A percentile compares a stretch with the other conserved stretches of the same genome.
Evolutionary conservation across 306 rosid species (phyloP).

Genomic region (Castanospermum australe): DNA sequence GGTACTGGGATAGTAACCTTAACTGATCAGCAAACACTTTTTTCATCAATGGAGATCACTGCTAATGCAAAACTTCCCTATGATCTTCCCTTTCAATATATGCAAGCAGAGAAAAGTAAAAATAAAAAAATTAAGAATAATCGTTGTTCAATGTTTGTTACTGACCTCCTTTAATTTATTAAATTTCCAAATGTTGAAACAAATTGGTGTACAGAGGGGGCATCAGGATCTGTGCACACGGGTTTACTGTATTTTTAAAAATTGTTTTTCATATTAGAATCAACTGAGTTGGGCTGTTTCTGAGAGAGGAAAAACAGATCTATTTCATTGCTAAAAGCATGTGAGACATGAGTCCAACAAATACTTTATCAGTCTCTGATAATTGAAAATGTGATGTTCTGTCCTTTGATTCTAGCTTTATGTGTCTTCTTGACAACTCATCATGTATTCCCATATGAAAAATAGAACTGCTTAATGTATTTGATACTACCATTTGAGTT

Average conservation of each 20-base stretch:
- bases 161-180: no score
- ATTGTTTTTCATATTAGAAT: neutral
- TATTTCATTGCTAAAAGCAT: slow-evolving; percentile 1
- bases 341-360: neutral
- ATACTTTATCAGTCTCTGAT: neutral
- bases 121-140: no score
- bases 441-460: neutral
- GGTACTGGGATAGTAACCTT: no score
- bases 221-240: neutral
- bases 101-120: no score
- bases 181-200: neutral
- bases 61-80: no score
- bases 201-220: neutral
- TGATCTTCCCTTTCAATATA: no score
- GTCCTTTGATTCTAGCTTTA: neutral
- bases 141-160: no score
- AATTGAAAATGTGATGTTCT: neutral
- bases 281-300: slow-evolving; percentile 3
- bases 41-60: no score
- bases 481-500: neutral
- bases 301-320: neutral
- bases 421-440: neutral
- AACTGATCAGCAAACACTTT: no score
- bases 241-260: neutral
- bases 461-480: neutral